These are phyloP conservation scores for Penicillium verhagenii DNA, from an alignment of 495 filamentous ascomycete genomes.

Conservation along the genomic window DNA sequence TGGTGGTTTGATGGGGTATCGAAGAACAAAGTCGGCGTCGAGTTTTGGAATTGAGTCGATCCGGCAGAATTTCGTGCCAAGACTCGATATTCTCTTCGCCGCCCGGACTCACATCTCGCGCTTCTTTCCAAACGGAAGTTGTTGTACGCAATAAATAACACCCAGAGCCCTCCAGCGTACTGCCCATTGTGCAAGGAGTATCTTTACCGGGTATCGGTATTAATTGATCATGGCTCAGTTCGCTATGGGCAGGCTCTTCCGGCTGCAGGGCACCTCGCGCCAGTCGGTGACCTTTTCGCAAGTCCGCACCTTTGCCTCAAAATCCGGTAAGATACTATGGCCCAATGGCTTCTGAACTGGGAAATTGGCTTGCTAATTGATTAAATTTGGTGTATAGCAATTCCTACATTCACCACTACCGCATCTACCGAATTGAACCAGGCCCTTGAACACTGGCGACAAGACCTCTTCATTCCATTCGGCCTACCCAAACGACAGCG, in stretches of 20 bases:
- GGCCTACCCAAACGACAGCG: constrained; percentile 57
- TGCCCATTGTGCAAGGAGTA: not conserved
- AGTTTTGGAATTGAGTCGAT: constrained; percentile 31
- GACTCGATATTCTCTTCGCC: constrained; percentile 24
- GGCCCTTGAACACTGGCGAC: constrained; percentile 54
- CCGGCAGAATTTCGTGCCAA: constrained; percentile 47
- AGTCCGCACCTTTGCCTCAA: constrained; percentile 29
- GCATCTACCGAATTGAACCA: constrained; percentile 51
- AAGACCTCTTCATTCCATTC: constrained; percentile 62
- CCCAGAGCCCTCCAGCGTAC: not conserved
- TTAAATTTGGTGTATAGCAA: constrained; percentile 21
- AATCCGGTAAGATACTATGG: constrained; percentile 30
- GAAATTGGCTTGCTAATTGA: not conserved
- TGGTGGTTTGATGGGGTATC: constrained; percentile 15
- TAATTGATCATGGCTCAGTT: constrained; percentile 36
- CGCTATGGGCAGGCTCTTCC: constrained; percentile 40
- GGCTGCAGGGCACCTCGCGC: constrained; percentile 30
- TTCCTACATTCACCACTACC: constrained; percentile 52
- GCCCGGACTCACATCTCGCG: constrained; percentile 6
- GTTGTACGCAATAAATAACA: not conserved
- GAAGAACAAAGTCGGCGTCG: constrained; percentile 29
- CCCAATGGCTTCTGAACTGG: not conserved
- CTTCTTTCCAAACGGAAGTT: constrained; percentile 6
- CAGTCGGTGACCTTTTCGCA: constrained; percentile 35
- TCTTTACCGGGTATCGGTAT: not conserved